Base-by-base conservation (phyloP, 371 early-diverging fungal species). In the Homolaphlyctis polyrhiza region DNA sequence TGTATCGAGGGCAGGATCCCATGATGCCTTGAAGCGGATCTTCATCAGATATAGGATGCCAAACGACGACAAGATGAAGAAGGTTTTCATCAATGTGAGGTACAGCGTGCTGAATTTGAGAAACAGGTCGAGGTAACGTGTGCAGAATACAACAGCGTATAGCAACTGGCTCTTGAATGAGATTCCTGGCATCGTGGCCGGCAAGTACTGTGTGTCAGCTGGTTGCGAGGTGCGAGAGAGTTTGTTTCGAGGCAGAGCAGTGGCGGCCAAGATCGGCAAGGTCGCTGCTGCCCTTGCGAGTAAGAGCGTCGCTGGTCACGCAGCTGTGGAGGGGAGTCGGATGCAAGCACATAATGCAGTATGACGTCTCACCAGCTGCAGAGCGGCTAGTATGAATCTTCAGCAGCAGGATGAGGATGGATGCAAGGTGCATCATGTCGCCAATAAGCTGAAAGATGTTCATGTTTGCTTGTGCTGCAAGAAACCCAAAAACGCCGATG, bases 91-190 rank as follows among this genome's bases (percentile, higher is more conserved):
- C 48, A 88, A 64, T 28, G 92, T 85, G 77, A 97, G 98, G 85
- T 99, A 99, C 8, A 96, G 61, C 0, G 91, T 90, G 47, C 85
- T 67, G 58, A 80, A 91, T 16, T 54, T 5, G 52, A 80, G 69
- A 67, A 96, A 83, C 57, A 99, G 76, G 74, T 99, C 98, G 25
- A 95, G 74, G 75, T 99, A 99, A 61, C 99, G 92, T n/a, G 93
- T 86, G 59, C 87, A 60, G 76, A 97, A 99, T 2, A 99, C 98
- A 28, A 91, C 62, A 2, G 95, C 77, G 69, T 98, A 98, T n/a
- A 99, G 79, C 0, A 87, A 74, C 77, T 99, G 99, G 0, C 98
- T 89, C 75, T 99, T 99, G 82, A 96, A 92, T 16, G 96, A 96
- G 48, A 99, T 94, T 28, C 99, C 99, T 89, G 76, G 1, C 27